Evolutionary conservation across 2,329 filamentous ascomycete genomes (phyloP).

Genomic region (Diaporthe sp.): DNA sequence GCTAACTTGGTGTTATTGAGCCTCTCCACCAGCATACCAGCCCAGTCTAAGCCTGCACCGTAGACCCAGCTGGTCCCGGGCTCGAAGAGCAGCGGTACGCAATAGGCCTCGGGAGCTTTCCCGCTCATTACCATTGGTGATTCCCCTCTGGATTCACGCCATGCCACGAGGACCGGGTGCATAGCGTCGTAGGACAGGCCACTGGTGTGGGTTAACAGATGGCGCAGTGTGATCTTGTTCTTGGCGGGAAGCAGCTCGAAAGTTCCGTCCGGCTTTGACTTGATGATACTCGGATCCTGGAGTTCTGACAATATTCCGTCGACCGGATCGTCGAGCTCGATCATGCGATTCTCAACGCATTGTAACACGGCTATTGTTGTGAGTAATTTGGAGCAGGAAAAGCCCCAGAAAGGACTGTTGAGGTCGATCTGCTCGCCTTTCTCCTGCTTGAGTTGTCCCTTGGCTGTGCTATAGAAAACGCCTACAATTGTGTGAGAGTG

Average conservation of each 20-base stretch:
- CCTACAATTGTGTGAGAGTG: not conserved
- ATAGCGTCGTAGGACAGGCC: conserved; percentile 7
- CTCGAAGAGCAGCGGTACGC: conserved; percentile 52
- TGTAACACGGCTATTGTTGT: conserved; percentile 2
- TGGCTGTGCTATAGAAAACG: not conserved
- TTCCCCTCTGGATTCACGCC: not conserved
- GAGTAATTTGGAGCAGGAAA: not conserved
- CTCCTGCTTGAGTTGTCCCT: not conserved
- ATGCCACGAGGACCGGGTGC: not conserved
- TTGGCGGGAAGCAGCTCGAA: not conserved
- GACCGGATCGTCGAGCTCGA: not conserved
- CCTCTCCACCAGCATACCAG: conserved; percentile 34
- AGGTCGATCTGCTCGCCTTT: not conserved
- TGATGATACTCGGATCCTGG: not conserved
- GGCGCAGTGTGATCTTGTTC: not conserved
- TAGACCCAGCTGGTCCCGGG: conserved; percentile 57
- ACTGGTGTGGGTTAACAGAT: not conserved
- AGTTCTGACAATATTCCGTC: not conserved
- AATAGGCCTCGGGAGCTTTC: conserved; percentile 38
- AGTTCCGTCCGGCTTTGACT: not conserved
- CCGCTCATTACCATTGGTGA: not conserved
- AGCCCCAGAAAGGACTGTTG: not conserved
- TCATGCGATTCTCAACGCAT: not conserved
- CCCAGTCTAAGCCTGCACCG: conserved; percentile 54
- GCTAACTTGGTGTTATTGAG: not conserved